Conservation (phyloP, 176 grass and related monocot species). For the Lolium rigidum region DNA sequence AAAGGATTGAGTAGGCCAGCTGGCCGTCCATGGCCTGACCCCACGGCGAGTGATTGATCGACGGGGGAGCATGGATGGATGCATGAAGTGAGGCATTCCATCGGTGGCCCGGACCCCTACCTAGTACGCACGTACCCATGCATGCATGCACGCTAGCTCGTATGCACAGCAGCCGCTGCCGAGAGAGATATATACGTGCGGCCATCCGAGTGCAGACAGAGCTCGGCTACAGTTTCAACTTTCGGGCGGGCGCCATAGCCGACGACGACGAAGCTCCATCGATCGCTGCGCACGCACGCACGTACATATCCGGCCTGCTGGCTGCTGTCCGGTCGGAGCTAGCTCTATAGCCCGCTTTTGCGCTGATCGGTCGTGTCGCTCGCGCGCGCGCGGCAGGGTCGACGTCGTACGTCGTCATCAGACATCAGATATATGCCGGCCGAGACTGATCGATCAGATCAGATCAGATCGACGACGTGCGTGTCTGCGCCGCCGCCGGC, state of each 20-base stretch:
- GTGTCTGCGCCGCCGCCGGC: constrained; percentile 10
- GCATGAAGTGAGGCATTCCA: constrained; percentile 26
- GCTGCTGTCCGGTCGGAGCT: too few species aligned
- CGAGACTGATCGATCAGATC: constrained; percentile 12
- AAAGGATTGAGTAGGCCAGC: background rate
- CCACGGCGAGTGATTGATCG: constrained; percentile 9
- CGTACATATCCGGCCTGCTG: too few species aligned
- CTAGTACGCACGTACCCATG: constrained; percentile 9
- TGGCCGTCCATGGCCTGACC: background rate
- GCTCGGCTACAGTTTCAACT: constrained; percentile 11
- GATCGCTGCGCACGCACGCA: background rate
- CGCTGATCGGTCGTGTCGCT: background rate
- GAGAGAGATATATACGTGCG: too few species aligned
- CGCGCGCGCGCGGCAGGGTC: constrained; percentile 7
- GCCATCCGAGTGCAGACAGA: background rate
- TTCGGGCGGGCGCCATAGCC: background rate
- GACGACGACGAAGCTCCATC: background rate
- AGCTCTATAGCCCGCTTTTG: background rate
- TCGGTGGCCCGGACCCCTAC: constrained; percentile 29
- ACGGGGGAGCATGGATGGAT: constrained; percentile 2
- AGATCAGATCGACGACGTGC: constrained; percentile 19
- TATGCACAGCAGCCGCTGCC: background rate
- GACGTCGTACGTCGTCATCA: background rate
- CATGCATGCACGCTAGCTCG: constrained; percentile 5
- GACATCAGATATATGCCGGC: background rate